These are phyloP conservation scores for Musa balbisiana DNA, from an alignment of 202 grass and related monocot genomes.

Conservation along the genomic window DNA sequence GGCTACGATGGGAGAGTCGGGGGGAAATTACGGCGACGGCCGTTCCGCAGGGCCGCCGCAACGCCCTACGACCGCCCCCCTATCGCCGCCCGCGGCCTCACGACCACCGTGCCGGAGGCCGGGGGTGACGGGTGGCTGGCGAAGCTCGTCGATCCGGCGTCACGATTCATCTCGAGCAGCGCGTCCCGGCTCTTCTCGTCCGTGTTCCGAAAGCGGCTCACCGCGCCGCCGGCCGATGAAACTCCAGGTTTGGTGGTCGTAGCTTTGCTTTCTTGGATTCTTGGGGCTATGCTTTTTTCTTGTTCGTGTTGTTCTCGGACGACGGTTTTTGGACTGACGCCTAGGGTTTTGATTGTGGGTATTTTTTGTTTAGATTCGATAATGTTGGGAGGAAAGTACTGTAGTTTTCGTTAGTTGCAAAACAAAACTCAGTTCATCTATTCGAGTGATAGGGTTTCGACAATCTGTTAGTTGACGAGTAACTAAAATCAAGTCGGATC, in stretches of 20 bases:
- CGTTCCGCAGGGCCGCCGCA: constrained; percentile 12
- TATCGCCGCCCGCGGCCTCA: background rate
- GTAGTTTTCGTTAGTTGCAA: no score
- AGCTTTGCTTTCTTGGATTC: background rate
- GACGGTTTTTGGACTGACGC: background rate
- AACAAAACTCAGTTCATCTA: no score
- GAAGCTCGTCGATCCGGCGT: constrained; percentile 67
- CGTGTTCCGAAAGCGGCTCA: constrained; percentile 56
- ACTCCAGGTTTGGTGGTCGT: background rate
- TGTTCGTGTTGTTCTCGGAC: no score
- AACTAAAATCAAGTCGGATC: no score
- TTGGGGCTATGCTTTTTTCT: background rate
- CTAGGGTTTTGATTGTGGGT: background rate
- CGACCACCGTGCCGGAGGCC: background rate
- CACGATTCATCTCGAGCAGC: constrained; percentile 57
- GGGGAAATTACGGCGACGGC: constrained; percentile 18
- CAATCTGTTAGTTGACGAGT: no score
- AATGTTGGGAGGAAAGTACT: no score
- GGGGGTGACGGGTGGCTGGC: constrained; percentile 50
- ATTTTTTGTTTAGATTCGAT: no score
- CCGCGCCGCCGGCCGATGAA: constrained; percentile 13
- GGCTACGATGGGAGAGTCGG: constrained; percentile 10
- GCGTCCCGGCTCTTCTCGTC: constrained; percentile 72
- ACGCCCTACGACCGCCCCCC: constrained; percentile 55
- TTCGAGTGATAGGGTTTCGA: no score